Evolutionary conservation across 139 green algal genomes (phyloP), one percentile per base, ranked within the genome.

Genomic region (Ulvella scutata): DNA sequence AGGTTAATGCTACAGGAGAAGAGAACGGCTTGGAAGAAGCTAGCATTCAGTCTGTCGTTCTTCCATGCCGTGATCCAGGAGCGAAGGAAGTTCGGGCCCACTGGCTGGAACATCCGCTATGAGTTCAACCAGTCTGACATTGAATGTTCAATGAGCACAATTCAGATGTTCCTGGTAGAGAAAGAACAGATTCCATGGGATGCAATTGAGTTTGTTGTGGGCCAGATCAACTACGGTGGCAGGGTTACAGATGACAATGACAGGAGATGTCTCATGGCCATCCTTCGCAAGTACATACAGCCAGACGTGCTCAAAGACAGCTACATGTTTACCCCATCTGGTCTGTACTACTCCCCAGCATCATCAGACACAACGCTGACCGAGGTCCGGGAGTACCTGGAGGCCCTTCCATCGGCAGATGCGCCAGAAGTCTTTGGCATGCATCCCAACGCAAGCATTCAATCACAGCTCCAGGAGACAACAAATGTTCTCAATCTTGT

Each of bases 61-160:
- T 93, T 94, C 80, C 90, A 96, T 67, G 88, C 88, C 0, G 77
- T 93, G 3, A 35, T 95, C 33, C 85, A 94, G 84, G 88, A 96
- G 79, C 83, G 91, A 17, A 79, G 89, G 51, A 95, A 95, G 84
- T 96, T 96, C 79, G 91, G 91, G 9, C 84, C 88, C 20, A 81
- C 95, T 21, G 91, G 91, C 3, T 96, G 90, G 90, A 96, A 96
- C 84, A 92, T 92, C 73, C 77, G 59, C n/a, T 96, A 96, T 77
- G 88, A 91, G 33, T 96, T 96, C 85, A 93, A 88, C 82, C 83
- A 84, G 10, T 78, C 72, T 23, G 91, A 96, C 83, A 62, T 96
- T 67, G 90, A 96, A 77, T 94, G 90, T 83, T 84, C 75, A 61
- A 83, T 88, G 72, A 86, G 83, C 75, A 90, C 84, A 35, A 75